Base-by-base conservation (phyloP, 495 filamentous ascomycete genomes). In the Daldinia bambusicola region DNA sequence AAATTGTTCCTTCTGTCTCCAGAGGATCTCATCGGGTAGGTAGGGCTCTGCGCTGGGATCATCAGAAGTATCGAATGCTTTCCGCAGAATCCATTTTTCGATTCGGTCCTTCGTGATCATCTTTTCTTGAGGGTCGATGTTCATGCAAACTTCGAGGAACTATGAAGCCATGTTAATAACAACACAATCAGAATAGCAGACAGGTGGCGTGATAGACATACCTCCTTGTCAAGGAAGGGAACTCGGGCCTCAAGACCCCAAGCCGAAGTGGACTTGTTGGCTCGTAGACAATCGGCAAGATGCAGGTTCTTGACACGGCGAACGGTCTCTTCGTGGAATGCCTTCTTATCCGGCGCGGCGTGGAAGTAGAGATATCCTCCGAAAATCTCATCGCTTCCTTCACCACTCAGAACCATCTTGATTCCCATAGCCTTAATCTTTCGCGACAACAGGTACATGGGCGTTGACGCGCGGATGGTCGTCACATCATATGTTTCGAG, bases 351-450 rank as follows among this genome's bases (percentile, higher is more conserved):
- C 58, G 95, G 95, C 7, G 95, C 95, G 67, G 89, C 91, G 82
- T 96, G 92, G 89, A 99, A 99, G 86, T 99, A 99, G 20, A 99
- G 90, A 82, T 99, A 99, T 43, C 95, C 95, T 65, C 96, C 95
- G 74, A 97, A 98, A 76, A 98, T 96, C 81, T 99, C 95, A 79
- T 99, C 95, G 76, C 90, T 93, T 65, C 95, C 95, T 84, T 99
- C 95, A 61, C 95, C 95, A 76, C 90, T 94, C 45, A 99, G 86
- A 63, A 99, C 95, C 95, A 99, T 99, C 88, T 99, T 99, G 62
- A 99, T 93, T 67, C 95, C 96, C 87, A 97, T 91, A 16, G 93
- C 95, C 86, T 99, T 99, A 85, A 99, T 98, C 84, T 98, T 99
- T 75, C 95, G 91, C 70, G 92, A 93, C 13, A 99, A 89, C 57